Evolutionary conservation across 1,284 basidiomycete genomes (phyloP), one percentile per base, ranked within the genome.

Genomic region (Lentinus polychrous): DNA sequence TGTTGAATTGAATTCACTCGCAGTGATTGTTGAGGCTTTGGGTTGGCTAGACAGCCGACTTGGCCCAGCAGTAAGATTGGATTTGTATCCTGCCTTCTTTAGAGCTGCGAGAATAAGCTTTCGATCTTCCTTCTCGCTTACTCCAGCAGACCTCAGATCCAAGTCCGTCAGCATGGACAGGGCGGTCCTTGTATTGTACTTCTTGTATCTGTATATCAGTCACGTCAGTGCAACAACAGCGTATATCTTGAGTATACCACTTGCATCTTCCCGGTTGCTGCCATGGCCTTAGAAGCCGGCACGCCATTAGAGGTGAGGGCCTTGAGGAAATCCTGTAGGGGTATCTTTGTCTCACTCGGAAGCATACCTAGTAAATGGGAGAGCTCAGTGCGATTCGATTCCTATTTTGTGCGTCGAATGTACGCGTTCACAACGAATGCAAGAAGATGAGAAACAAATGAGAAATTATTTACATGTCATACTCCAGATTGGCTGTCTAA

Each of bases 211-310:
- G 22, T 23, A 43, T 15, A 43, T n/a, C 27, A 8, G 23, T 7
- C n/a, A 44, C 3, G 31, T 41, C 40, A 17, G 7, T 11, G 38
- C 18, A 41, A 15, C 39, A 43, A 49, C 10, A 47, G 20, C 51
- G 31, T 37, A 15, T 8, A 2, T 12, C 8, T 17, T 43, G 10
- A 6, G 41, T 40, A 17, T 39, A 23, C 24, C 53, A 68, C 80
- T 56, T 48, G 93, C 89, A 91, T 77, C 73, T 90, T 91, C 40
- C 78, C 76, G 37, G 91, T 81, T 31, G 89, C 66, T 2, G 69
- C 65, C 78, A 95, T 94, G 0, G 91, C 90, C 51, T 83, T 82
- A 39, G 77, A 63, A 59, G 89, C 76, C 2, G 85, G 70, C 1
- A 92, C 70, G 51, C 76, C 75, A 52, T 79, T 77, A 39, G 65